Evolutionary conservation across 208 protist genomes (phyloP), one percentile per base, ranked within the genome.

Genomic region (Balamuthia mandrillaris): DNA sequence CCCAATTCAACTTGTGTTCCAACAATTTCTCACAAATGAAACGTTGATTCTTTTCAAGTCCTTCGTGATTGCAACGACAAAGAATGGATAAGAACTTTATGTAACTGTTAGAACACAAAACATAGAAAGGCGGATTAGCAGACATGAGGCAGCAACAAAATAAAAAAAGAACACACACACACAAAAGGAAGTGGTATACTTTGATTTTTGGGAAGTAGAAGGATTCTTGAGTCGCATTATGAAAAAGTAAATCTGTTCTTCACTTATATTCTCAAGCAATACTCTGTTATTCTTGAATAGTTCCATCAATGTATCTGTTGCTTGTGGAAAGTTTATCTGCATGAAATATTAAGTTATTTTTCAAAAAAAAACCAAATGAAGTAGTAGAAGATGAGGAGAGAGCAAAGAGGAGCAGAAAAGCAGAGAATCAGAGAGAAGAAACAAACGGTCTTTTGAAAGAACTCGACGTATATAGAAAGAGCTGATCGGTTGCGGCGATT

Each of bases 81-180:
- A 83, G 75, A 39, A 66, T 83, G n/a, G 52, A 66, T 21, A 83
- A 18, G 54, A 83, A 83, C n/a, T 83, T 83, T 33, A 83, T 61
- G 75, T 83, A 83, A n/a, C n/a, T n/a, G n/a, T n/a, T n/a, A n/a
- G n/a, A n/a, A n/a, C n/a, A n/a, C n/a, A n/a, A n/a, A n/a, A n/a
- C n/a, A n/a, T n/a, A n/a, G n/a, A n/a, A n/a, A n/a, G n/a, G n/a
- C n/a, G n/a, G n/a, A n/a, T n/a, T n/a, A n/a, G n/a, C n/a, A n/a
- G n/a, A n/a, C n/a, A n/a, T n/a, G n/a, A n/a, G n/a, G n/a, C n/a
- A n/a, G n/a, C n/a, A n/a, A n/a, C n/a, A n/a, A n/a, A n/a, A n/a
- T n/a, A n/a, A n/a, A n/a, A n/a, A n/a, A n/a, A n/a, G n/a, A n/a
- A n/a, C n/a, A n/a, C n/a, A n/a, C n/a, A n/a, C n/a, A n/a, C n/a